Evolutionary conservation across 2,329 filamentous ascomycete species (phyloP).

Genomic region (Endocalyx cinctus): DNA sequence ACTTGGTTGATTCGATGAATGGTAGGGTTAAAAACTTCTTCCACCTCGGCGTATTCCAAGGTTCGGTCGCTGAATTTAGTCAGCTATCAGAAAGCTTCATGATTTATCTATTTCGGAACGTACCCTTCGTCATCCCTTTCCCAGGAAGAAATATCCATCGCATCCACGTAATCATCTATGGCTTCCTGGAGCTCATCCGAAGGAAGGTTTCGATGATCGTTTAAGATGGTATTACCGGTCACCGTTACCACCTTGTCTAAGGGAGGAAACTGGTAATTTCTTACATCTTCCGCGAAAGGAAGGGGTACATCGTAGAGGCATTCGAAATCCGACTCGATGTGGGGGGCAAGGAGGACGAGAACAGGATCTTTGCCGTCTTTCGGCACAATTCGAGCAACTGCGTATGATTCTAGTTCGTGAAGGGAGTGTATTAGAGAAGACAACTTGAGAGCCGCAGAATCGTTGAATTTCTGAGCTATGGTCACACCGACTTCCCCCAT

Average conservation of each 20-base stretch:
- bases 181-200: slow-evolving; percentile 66
- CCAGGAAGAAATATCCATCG: slow-evolving; percentile 77
- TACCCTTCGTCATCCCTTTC: slow-evolving; percentile 72
- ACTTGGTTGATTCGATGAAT: slow-evolving; percentile 88
- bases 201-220: slow-evolving; percentile 81
- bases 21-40: slow-evolving; percentile 78
- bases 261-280: slow-evolving; percentile 86
- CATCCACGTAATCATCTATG: slow-evolving; percentile 90
- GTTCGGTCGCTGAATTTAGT: slow-evolving; percentile 22
- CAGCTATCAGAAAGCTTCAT: no score
- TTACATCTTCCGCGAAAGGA: slow-evolving; percentile 88
- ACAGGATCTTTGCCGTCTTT: slow-evolving; percentile 79
- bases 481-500: slow-evolving; percentile 79
- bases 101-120: slow-evolving; percentile 16
- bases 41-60: slow-evolving; percentile 68
- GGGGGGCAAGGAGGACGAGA: slow-evolving; percentile 74
- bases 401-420: slow-evolving; percentile 78
- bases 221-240: slow-evolving; percentile 72
- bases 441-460: slow-evolving; percentile 77
- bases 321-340: slow-evolving; percentile 73
- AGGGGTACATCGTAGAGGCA: slow-evolving; percentile 85
- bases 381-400: slow-evolving; percentile 75
- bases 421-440: slow-evolving; percentile 88
- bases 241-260: slow-evolving; percentile 83
- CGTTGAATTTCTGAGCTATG: slow-evolving; percentile 70